Percentiles rank a stretch among this genome's conserved stretches.
Evolutionary conservation across 805 yeast species (phyloP).

Genomic region (Wickerhamomyces bovis): DNA sequence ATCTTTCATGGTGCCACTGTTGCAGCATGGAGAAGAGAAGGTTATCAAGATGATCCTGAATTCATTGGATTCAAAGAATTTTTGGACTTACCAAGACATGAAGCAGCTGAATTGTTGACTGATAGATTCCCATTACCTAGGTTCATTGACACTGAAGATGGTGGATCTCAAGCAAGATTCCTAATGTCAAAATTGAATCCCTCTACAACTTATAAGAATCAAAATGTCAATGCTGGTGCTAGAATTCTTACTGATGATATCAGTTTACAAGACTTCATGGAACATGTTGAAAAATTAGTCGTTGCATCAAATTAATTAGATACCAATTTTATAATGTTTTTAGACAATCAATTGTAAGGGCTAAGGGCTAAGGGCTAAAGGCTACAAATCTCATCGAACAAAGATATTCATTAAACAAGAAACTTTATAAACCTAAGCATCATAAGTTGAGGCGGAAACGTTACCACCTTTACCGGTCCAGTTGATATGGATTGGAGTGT

Average conservation of each 20-base stretch:
- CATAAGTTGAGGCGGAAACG: conserved; percentile 90
- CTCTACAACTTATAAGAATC: conserved; percentile 45
- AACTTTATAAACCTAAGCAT: conserved; percentile 49
- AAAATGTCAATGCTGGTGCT: conserved; percentile 32
- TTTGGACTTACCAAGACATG: conserved; percentile 54
- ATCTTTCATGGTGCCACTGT: conserved; percentile 62
- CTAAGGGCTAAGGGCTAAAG: too few relatives aligned
- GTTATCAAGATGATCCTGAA: conserved; percentile 56
- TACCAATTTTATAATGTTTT: too few relatives aligned
- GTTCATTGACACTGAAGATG: conserved; percentile 68
- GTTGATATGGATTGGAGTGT: conserved; percentile 87
- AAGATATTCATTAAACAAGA: not conserved
- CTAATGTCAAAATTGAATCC: conserved; percentile 66
- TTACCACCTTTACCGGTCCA: conserved; percentile 99
- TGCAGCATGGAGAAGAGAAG: conserved; percentile 61
- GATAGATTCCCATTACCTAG: conserved; percentile 71
- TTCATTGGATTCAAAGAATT: conserved; percentile 54
- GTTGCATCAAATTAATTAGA: conserved; percentile 10
- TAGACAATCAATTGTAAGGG: too few relatives aligned
- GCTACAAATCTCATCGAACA: not conserved
- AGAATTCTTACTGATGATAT: conserved; percentile 51
- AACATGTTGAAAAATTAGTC: conserved; percentile 29
- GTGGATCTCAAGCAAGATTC: conserved; percentile 71
- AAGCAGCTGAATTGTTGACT: conserved; percentile 57
- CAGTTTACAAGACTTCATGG: conserved; percentile 24